Conservation (phyloP, 495 filamentous ascomycete species). For the Staphylotrichum longicolle region DNA sequence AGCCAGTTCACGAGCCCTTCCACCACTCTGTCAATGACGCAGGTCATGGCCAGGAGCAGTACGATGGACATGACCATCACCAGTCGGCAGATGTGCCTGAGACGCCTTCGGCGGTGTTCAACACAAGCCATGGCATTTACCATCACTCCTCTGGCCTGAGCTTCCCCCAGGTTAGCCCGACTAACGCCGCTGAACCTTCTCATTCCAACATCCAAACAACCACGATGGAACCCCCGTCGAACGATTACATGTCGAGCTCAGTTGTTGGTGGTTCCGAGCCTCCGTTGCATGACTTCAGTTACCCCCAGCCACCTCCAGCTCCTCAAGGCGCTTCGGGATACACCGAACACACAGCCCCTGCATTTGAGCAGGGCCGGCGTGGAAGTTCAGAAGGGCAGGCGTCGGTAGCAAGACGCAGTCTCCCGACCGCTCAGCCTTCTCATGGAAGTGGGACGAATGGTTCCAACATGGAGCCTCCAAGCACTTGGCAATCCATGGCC, state of each 20-base stretch:
- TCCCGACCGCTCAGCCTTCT: slow-evolving; percentile 10
- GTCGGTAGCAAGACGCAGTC: slow-evolving; percentile 9
- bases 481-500: slow-evolving; percentile 24
- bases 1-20: slow-evolving; percentile 6
- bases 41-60: slow-evolving; percentile 3
- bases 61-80: not conserved
- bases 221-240: slow-evolving; percentile 12
- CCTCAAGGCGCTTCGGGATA: slow-evolving; percentile 11
- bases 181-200: slow-evolving; percentile 2
- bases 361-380: not conserved
- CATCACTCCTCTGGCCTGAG: slow-evolving; percentile 24
- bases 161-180: slow-evolving; percentile 18
- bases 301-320: slow-evolving; percentile 13
- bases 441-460: slow-evolving; percentile 1
- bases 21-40: not conserved
- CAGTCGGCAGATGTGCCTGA: slow-evolving; percentile 17
- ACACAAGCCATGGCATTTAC: slow-evolving; percentile 21
- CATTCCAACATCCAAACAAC: slow-evolving; percentile 15
- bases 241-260: slow-evolving; percentile 18
- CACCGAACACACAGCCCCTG: slow-evolving; percentile 1
- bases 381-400: not conserved
- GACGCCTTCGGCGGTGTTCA: slow-evolving; percentile 19
- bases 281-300: slow-evolving; percentile 15
- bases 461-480: slow-evolving; percentile 3
- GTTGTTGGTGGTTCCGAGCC: slow-evolving; percentile 14